A percentile compares a stretch with the other conserved stretches of the same genome.
phyloP scores from a whole-genome alignment of 371 early-diverging fungal species.

The Mortierella polycephala region DNA sequence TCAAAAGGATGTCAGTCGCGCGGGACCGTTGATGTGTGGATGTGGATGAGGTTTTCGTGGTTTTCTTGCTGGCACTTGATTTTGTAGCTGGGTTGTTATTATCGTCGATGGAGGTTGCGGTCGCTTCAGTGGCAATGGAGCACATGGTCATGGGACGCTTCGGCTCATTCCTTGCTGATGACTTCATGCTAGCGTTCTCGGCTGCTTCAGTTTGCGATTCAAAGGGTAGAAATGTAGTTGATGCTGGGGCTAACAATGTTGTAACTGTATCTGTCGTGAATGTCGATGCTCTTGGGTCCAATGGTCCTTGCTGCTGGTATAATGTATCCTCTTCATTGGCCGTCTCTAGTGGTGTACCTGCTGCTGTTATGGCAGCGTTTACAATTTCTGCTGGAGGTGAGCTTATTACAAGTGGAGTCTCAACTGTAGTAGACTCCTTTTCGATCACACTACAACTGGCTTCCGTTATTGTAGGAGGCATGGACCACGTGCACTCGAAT shows the following conservation, averaged over 20 bases:
- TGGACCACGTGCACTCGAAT: no score
- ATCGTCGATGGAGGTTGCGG: background rate
- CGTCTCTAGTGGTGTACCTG: no score
- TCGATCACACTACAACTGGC: no score
- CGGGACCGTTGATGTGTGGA: slow-evolving; percentile 23
- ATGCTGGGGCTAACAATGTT: slow-evolving; percentile 12
- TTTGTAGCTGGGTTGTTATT: background rate
- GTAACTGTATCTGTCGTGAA: slow-evolving; percentile 12
- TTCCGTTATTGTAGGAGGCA: no score
- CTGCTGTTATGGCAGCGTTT: no score
- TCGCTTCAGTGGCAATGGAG: slow-evolving; percentile 13
- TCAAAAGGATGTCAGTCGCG: slow-evolving; percentile 33
- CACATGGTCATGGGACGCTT: slow-evolving; percentile 15
- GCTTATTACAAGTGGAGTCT: no score
- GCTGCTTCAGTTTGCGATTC: background rate
- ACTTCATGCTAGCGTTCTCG: background rate
- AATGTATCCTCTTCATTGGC: no score
- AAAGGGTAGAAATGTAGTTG: slow-evolving; percentile 14
- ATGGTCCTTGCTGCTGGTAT: background rate
- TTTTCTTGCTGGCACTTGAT: background rate
- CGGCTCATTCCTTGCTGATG: background rate
- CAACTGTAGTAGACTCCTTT: no score
- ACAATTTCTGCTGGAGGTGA: no score
- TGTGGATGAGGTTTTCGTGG: background rate
- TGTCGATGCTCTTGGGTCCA: slow-evolving; percentile 13